Evolutionary conservation across 805 yeast species (phyloP).

Genomic region (Candida manassasensis): DNA sequence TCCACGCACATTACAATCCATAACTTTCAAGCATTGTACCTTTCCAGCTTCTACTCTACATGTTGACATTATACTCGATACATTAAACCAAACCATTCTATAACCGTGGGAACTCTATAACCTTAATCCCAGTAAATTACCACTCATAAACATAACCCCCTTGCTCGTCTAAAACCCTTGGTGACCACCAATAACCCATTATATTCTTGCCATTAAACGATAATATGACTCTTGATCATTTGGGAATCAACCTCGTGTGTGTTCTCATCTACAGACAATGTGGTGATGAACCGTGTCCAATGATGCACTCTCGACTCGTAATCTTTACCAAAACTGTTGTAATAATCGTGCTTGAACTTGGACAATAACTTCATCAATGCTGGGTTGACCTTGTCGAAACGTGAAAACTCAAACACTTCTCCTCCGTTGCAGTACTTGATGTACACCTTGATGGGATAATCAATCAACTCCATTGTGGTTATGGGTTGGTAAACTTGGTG

Average conservation of each 20-base stretch:
- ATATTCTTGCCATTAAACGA: not conserved
- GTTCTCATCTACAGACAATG: not conserved
- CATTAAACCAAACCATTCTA: too few relatives aligned
- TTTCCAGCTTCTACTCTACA: too few relatives aligned
- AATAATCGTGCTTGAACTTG: constrained; percentile 14
- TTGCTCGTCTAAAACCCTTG: too few relatives aligned
- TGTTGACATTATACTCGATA: too few relatives aligned
- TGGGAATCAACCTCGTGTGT: not conserved
- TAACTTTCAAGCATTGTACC: too few relatives aligned
- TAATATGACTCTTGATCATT: constrained; percentile 1
- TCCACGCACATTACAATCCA: too few relatives aligned
- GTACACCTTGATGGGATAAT: constrained; percentile 16
- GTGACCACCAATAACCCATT: too few relatives aligned
- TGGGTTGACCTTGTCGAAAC: constrained; percentile 6
- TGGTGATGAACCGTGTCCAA: constrained; percentile 2
- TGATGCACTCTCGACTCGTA: not conserved
- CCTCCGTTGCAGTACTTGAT: constrained; percentile 26
- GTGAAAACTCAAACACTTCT: constrained; percentile 14
- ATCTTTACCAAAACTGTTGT: constrained; percentile 17
- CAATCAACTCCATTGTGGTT: constrained; percentile 19
- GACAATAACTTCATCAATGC: constrained; percentile 5
- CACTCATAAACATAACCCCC: too few relatives aligned
- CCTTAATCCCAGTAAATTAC: too few relatives aligned
- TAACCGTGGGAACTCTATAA: too few relatives aligned
- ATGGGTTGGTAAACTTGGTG: constrained; percentile 30